phyloP scores from a whole-genome alignment of 306 rosid genomes.

The Lithocarpus polystachyus region DNA sequence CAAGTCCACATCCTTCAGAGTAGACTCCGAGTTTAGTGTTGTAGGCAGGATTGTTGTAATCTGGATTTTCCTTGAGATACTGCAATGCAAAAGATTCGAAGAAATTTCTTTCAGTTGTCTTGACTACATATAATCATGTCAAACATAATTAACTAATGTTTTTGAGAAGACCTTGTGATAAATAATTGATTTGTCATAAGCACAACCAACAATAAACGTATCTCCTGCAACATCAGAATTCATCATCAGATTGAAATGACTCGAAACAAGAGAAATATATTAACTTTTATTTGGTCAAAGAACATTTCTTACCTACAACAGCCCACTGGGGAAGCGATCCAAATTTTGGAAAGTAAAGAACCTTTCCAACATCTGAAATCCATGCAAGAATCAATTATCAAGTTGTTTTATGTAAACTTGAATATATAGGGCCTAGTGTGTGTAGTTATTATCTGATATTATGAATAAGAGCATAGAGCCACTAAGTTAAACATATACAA shows the following conservation, averaged over 20 bases:
- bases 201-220: constrained; percentile 42
- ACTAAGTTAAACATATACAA: background rate
- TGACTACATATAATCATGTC: background rate
- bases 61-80: constrained; percentile 42
- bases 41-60: constrained; percentile 15
- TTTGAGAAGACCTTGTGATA: constrained; percentile 31
- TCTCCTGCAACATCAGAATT: constrained; percentile 25
- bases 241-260: background rate
- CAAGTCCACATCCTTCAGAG: constrained; percentile 33
- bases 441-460: too few relatives aligned
- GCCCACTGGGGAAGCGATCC: constrained; percentile 53
- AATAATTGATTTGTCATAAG: constrained; percentile 36
- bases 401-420: too few relatives aligned
- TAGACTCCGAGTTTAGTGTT: constrained; percentile 40
- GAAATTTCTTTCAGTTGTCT: background rate
- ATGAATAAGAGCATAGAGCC: too few relatives aligned
- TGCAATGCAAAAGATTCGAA: background rate
- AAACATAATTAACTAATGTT: background rate
- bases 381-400: background rate
- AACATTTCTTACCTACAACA: constrained; percentile 37
- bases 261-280: background rate
- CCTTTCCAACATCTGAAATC: constrained; percentile 46
- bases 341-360: constrained; percentile 33
- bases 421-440: too few relatives aligned
- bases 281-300: background rate